Base-by-base conservation (phyloP, 2,329 filamentous ascomycete genomes). In the Cryoendolithus antarcticus region DNA sequence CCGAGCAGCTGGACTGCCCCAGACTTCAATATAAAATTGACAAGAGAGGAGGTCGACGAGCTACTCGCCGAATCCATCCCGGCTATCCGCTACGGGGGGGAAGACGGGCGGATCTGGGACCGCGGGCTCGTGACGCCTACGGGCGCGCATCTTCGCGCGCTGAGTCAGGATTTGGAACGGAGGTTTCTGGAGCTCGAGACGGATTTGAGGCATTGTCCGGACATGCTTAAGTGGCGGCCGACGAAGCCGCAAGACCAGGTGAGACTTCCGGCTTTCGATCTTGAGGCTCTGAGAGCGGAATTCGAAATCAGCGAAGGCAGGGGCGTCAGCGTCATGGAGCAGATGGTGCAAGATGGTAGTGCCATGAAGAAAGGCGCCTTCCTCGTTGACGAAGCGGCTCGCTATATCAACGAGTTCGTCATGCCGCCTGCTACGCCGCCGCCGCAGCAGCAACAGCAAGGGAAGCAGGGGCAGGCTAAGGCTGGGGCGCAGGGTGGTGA, bases 91-190 rank as follows among this genome's bases (percentile, higher is more conserved):
- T 60, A 66, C 12, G 59, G 57, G 24, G 60, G 60, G n/a, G 54
- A 62, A n/a, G 59, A 65, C 15, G 60, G 57, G 27, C 62, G 58
- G n/a, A 48, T 59, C 21, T 66, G 64, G 43, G 62, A 63, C 1
- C 71, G 80, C 19, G 76, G 82, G 46, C 70, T 88, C 48, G 74
- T 88, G 38, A 86, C 82, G 0, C 80, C 82, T 0, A 77, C 81
- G 44, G 82, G 83, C 8, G 78, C 84, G 45, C 83, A 81, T 54
- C 67, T 89, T n/a, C 77, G 80, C 47, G 80, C 82, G 42, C 62
- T 91, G 39, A 77, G 70, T 1, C 62, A 70, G 3, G 74, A 80
- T 32, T 77, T 88, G 45, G 82, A 88, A 53, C 67, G 78, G 28
- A 71, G 72, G 4, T 88, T 82, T 48, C 64, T 89, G 8, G 68